Evolutionary conservation across 257 asterid species (phyloP).

Genomic region (Scutellaria minor): DNA sequence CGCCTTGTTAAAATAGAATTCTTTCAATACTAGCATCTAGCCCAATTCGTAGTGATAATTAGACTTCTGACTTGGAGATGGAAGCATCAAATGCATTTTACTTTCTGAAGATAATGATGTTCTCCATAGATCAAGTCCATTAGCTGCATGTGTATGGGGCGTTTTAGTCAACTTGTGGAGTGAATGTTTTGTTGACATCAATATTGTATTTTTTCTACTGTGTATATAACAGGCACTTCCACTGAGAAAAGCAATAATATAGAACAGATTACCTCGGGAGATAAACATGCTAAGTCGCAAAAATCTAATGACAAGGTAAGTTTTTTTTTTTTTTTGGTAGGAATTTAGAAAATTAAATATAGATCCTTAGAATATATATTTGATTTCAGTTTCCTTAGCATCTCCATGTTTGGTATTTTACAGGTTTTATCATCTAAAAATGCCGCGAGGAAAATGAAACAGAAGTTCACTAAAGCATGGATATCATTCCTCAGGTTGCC

Average conservation of each 20-base stretch:
- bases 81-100: background rate
- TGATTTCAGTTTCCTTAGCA: conserved; percentile 25
- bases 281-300: conserved; percentile 34
- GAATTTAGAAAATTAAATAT: conserved; percentile 15
- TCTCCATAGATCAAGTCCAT: conserved; percentile 8
- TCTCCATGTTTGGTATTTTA: conserved; percentile 27
- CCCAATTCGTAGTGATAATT: conserved; percentile 11
- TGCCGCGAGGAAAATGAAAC: conserved; percentile 77
- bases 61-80: conserved; percentile 7
- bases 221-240: conserved; percentile 54
- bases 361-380: background rate
- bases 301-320: conserved; percentile 50
- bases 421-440: conserved; percentile 63
- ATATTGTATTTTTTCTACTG: conserved; percentile 27
- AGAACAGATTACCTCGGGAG: conserved; percentile 38
- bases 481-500: conserved; percentile 80
- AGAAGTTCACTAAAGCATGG: conserved; percentile 89
- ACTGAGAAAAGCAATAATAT: conserved; percentile 45
- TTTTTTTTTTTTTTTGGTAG: background rate
- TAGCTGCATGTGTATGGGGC: conserved; percentile 18
- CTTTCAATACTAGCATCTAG: background rate
- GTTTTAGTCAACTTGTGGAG: conserved; percentile 6
- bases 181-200: conserved; percentile 15
- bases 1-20: background rate
- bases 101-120: conserved; percentile 15